These are phyloP conservation scores for Xerocomus spinulosus DNA, from an alignment of 768 basidiomycete genomes.

Conservation along the genomic window DNA sequence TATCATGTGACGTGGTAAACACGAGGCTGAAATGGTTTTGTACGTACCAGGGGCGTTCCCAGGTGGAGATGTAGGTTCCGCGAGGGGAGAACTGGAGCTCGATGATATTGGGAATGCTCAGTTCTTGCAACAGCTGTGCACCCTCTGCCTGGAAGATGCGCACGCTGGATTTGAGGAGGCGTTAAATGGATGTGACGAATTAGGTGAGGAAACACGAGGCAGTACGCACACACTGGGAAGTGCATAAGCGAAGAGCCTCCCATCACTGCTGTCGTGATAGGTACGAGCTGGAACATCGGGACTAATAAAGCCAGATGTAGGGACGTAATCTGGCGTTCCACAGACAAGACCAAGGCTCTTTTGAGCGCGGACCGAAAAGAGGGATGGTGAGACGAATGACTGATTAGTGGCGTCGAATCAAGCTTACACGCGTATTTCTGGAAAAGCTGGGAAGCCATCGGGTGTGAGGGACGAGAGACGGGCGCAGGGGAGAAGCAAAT, in stretches of 20 bases:
- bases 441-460: conserved; percentile 69
- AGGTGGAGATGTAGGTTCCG: conserved; percentile 90
- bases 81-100: conserved; percentile 92
- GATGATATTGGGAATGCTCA: conserved; percentile 67
- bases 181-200: conserved; percentile 10
- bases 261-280: conserved; percentile 81
- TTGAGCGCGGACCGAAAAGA: conserved; percentile 78
- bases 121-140: conserved; percentile 68
- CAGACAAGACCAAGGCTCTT: conserved; percentile 85
- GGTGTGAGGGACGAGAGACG: conserved; percentile 30
- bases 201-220: conserved; percentile 14
- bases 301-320: conserved; percentile 55
- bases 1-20: conserved; percentile 12
- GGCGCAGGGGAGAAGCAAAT: conserved; percentile 59
- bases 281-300: conserved; percentile 73
- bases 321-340: conserved; percentile 71
- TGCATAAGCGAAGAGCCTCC: conserved; percentile 82
- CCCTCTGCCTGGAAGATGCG: conserved; percentile 73
- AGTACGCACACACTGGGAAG: conserved; percentile 64
- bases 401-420: conserved; percentile 4
- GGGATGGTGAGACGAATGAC: conserved; percentile 13
- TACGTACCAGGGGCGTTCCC: conserved; percentile 81
- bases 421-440: conserved; percentile 84
- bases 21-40: conserved; percentile 19
- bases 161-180: conserved; percentile 46